phyloP scores from a whole-genome alignment of 495 filamentous ascomycete genomes.

The Daldinia decipiens region DNA sequence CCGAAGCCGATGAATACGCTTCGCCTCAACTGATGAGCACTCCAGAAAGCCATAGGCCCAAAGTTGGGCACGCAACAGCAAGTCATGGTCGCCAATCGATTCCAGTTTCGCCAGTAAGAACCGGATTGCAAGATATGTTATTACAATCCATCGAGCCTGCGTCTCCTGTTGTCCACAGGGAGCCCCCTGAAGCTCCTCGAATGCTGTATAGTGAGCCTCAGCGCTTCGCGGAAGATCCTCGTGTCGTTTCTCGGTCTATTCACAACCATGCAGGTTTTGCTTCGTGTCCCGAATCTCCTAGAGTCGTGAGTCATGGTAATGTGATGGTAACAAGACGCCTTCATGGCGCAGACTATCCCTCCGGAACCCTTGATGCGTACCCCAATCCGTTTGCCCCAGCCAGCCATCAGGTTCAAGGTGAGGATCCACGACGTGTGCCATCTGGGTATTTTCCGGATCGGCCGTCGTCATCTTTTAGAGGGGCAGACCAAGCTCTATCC shows the following conservation, averaged over 20 bases:
- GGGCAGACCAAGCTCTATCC: constrained; percentile 10
- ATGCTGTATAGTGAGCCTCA: constrained; percentile 28
- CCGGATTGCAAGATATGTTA: constrained; percentile 46
- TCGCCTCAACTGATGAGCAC: constrained; percentile 32
- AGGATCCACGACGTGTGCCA: constrained; percentile 26
- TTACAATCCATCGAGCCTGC: constrained; percentile 47
- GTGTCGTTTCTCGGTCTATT: constrained; percentile 25
- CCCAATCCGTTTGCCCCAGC: constrained; percentile 32
- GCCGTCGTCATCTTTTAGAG: constrained; percentile 17
- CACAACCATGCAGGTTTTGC: constrained; percentile 32
- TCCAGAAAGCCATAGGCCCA: constrained; percentile 40
- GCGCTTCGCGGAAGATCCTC: constrained; percentile 33
- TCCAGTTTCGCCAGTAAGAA: constrained; percentile 37
- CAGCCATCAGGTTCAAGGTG: constrained; percentile 33
- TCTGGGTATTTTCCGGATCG: constrained; percentile 33
- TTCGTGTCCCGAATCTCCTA: constrained; percentile 35
- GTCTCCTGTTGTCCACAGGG: constrained; percentile 33
- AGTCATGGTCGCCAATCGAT: constrained; percentile 20
- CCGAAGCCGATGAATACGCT: constrained; percentile 15
- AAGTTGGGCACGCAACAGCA: constrained; percentile 46
- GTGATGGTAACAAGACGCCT: constrained; percentile 35
- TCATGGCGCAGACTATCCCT: constrained; percentile 33
- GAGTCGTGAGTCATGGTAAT: constrained; percentile 31
- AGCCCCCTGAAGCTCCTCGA: constrained; percentile 23
- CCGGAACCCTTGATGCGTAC: constrained; percentile 15